Evolutionary conservation across 2,329 filamentous ascomycete genomes (phyloP), one percentile per base, ranked within the genome.

Genomic region (Talaromyces rugulosus): DNA sequence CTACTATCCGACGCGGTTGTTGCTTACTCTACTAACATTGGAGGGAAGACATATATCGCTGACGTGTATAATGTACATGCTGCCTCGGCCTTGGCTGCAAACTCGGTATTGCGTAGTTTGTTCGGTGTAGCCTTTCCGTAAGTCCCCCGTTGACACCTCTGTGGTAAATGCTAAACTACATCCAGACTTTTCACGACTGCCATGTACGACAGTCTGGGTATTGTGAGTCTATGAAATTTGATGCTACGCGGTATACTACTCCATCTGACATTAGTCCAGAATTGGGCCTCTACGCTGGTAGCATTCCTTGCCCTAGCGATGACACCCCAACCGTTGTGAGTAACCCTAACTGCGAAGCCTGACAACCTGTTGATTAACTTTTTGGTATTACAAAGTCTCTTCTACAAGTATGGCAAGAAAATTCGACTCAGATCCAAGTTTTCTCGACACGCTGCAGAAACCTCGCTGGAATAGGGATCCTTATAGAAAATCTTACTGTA

Each of bases 201-300:
- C 28, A 76, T 82, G 75, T 82, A 80, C 59, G 28, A 72, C 2
- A 69, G 72, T n/a, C 69, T 82, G 27, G 79, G 80, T 6, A 78
- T 81, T 18, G 77, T 33, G 31, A 33, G 31, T 33, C 31, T 9
- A 33, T 9, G 31, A 33, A 33, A 33, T 9, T 7, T 33, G 31
- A 33, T 9, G 31, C 8, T 33, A 33, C 31, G 8, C 31, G 8
- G 8, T 33, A 33, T 33, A 33, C 8, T 33, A 33, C 23, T 23
- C 23, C 31, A 33, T 33, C 31, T 33, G 8, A 33, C 31, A 33
- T 33, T 3, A 33, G 8, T 33, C 31, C 31, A 33, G 31, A 75
- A 80, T 62, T 82, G 80, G 80, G 80, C 79, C 8, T 76, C 75
- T 11, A 76, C 73, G 27, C 68, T 82, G n/a, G 78, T 78, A 0